A percentile compares a stretch with the other conserved stretches of the same genome.
These are phyloP conservation scores for Mortierella sp. DNA, from an alignment of 371 early-diverging fungal species.

Conservation along the genomic window DNA sequence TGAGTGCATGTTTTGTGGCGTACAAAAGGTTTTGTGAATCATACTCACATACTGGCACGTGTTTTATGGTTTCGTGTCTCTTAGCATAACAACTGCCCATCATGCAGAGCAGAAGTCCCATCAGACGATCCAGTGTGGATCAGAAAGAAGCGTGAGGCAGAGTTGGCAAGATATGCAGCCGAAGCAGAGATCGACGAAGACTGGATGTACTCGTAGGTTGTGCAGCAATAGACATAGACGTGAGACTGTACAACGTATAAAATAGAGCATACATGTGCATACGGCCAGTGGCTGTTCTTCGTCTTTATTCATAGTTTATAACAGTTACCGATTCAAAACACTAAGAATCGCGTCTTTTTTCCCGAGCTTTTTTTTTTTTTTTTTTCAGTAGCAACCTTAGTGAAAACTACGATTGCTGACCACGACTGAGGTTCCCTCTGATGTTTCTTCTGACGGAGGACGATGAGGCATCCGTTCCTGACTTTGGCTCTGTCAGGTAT, in stretches of 20 bases:
- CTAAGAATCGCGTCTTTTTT: too few species aligned
- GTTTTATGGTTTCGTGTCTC: too few species aligned
- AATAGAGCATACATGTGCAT: too few species aligned
- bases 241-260: too few species aligned
- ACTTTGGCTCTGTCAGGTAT: constrained; percentile 34
- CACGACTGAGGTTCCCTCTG: background rate
- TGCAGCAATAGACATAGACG: too few species aligned
- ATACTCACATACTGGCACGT: too few species aligned
- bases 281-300: too few species aligned
- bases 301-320: too few species aligned
- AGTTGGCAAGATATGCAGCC: constrained; percentile 51
- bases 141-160: constrained; percentile 63
- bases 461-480: background rate
- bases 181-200: constrained; percentile 50
- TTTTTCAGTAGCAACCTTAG: too few species aligned
- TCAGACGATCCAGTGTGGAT: constrained; percentile 76
- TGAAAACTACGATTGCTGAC: background rate
- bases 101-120: constrained; percentile 73
- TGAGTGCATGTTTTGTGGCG: background rate
- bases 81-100: constrained; percentile 80
- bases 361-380: too few species aligned
- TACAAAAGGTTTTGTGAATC: too few species aligned
- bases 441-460: background rate
- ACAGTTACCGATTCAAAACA: too few species aligned
- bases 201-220: constrained; percentile 51